Evolutionary conservation across 352 stramenopile genomes (phyloP).

Genomic region (Pythium sp.): DNA sequence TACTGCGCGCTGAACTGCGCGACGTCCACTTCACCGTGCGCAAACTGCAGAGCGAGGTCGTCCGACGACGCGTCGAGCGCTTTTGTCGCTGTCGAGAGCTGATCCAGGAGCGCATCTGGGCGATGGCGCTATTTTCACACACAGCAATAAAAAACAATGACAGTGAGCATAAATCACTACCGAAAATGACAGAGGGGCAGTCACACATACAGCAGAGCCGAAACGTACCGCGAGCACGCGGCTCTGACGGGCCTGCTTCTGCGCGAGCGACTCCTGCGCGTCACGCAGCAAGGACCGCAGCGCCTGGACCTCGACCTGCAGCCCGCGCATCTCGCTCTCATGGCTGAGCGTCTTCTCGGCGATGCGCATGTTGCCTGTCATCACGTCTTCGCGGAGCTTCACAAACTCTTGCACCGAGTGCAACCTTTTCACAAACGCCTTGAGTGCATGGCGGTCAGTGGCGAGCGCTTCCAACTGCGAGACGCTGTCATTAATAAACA

Average conservation of each 20-base stretch:
- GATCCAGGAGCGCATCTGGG: slow-evolving; percentile 66
- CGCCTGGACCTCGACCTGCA: slow-evolving; percentile 50
- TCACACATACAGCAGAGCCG: too few species aligned
- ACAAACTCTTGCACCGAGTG: slow-evolving; percentile 64
- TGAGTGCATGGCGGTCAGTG: slow-evolving; percentile 57
- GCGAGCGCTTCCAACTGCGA: slow-evolving; percentile 65
- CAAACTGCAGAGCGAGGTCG: slow-evolving; percentile 68
- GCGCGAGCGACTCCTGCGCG: slow-evolving; percentile 52
- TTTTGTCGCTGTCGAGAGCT: slow-evolving; percentile 57
- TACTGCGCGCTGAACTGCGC: slow-evolving; percentile 64
- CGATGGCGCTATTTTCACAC: slow-evolving; percentile 45
- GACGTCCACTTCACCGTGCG: slow-evolving; percentile 71
- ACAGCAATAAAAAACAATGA: neutral
- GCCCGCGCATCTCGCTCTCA: slow-evolving; percentile 43
- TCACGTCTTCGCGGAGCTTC: slow-evolving; percentile 67
- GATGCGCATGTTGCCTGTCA: slow-evolving; percentile 76
- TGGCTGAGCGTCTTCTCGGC: slow-evolving; percentile 65
- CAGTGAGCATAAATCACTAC: neutral
- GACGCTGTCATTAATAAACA: slow-evolving; percentile 9
- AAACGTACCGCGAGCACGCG: slow-evolving; percentile 58
- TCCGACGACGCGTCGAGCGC: slow-evolving; percentile 66
- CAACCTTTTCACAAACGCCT: slow-evolving; percentile 61
- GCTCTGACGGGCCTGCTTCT: slow-evolving; percentile 72
- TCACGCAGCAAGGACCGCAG: slow-evolving; percentile 46
- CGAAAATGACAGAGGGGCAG: too few species aligned